Evolutionary conservation across 192 early-diverging fungal species (phyloP), one percentile per base, ranked within the genome.

Genomic region (Phlyctochytrium planicorne): DNA sequence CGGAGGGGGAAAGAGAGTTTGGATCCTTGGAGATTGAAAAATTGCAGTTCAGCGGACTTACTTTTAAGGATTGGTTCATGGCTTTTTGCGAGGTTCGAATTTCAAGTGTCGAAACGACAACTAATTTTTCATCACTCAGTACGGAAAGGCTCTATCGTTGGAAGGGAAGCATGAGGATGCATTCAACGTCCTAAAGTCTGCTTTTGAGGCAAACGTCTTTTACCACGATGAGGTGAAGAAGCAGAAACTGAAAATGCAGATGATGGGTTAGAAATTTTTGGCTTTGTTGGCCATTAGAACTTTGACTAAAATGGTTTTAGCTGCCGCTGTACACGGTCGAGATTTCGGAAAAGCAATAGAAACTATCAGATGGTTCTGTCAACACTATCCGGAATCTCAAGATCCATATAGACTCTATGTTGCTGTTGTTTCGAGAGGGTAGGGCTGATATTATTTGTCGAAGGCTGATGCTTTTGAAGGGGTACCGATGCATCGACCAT

Each of bases 21-120:
- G n/a, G n/a, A n/a, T n/a, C n/a, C n/a, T n/a, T n/a, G n/a, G n/a
- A n/a, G n/a, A n/a, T n/a, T n/a, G n/a, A n/a, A n/a, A n/a, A n/a
- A n/a, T n/a, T n/a, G n/a, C n/a, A n/a, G n/a, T n/a, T n/a, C n/a
- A n/a, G n/a, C n/a, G 82, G 82, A 2, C 69, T 84, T 16, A 59
- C 40, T 6, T 80, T 88, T 70, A 65, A 62, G n/a, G 65, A 83
- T 56, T 92, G 91, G 91, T n/a, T n/a, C n/a, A n/a, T n/a, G n/a
- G n/a, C n/a, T n/a, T n/a, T n/a, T n/a, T n/a, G n/a, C n/a, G n/a
- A n/a, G n/a, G n/a, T n/a, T n/a, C n/a, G n/a, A n/a, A n/a, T n/a
- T n/a, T n/a, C n/a, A n/a, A n/a, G n/a, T n/a, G n/a, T n/a, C n/a
- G n/a, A n/a, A n/a, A n/a, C n/a, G n/a, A n/a, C n/a, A n/a, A n/a